Conservation (phyloP, 2,329 filamentous ascomycete species). For the Hymenoscyphus linearis region DNA sequence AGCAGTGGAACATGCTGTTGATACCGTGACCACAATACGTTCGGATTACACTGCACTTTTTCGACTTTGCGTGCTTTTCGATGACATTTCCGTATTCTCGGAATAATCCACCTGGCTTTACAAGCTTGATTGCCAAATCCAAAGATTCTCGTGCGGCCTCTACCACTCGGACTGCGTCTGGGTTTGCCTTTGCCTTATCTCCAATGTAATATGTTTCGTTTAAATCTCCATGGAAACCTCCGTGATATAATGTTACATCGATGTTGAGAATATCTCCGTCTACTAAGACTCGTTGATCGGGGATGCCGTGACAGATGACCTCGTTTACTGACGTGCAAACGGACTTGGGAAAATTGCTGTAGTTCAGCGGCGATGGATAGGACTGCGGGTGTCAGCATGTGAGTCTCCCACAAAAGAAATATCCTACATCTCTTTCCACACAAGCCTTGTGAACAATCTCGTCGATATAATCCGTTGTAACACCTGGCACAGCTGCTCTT, state of each 20-base stretch:
- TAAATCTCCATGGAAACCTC: constrained; percentile 90
- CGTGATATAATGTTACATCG: constrained; percentile 90
- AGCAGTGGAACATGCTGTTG: constrained; percentile 87
- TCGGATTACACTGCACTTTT: constrained; percentile 84
- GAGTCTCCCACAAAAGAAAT: constrained; percentile 9
- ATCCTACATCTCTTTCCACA: constrained; percentile 83
- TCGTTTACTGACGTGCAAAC: constrained; percentile 96
- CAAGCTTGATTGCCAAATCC: constrained; percentile 82
- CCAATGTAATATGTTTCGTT: constrained; percentile 99
- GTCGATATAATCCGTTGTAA: constrained; percentile 94
- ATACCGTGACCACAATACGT: constrained; percentile 96
- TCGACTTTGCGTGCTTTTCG: constrained; percentile 86
- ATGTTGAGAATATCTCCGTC: constrained; percentile 98
- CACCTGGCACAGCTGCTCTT: constrained; percentile 75
- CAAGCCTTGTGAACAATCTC: constrained; percentile 93
- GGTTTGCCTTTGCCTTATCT: constrained; percentile 75
- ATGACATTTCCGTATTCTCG: constrained; percentile 91
- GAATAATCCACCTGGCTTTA: constrained; percentile 90
- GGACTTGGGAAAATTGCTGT: constrained; percentile 95
- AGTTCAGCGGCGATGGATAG: constrained; percentile 92
- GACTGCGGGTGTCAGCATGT: constrained; percentile 49
- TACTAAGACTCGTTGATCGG: constrained; percentile 77
- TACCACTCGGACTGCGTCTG: constrained; percentile 83
- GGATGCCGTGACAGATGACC: constrained; percentile 97
- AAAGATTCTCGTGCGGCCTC: constrained; percentile 87